phyloP scores from a whole-genome alignment of 2,329 filamentous ascomycete genomes.

The Xylaria sp. region DNA sequence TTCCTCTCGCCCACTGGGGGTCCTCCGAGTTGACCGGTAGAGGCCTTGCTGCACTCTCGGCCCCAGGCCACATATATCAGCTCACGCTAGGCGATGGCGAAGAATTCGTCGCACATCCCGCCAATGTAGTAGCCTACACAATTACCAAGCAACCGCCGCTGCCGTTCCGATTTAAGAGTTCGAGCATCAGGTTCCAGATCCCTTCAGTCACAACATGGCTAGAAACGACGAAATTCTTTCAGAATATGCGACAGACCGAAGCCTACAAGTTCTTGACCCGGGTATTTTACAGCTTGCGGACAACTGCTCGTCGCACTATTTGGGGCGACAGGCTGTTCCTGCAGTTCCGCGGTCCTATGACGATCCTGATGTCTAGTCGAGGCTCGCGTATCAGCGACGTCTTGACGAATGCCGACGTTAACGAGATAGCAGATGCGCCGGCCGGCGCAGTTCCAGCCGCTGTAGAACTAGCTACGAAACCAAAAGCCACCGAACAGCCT shows the following conservation, averaged over 20 bases:
- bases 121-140: slow-evolving; percentile 89
- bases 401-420: slow-evolving; percentile 77
- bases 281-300: slow-evolving; percentile 72
- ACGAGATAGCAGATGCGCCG: slow-evolving; percentile 85
- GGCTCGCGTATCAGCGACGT: slow-evolving; percentile 79
- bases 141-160: slow-evolving; percentile 74
- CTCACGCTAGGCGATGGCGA: slow-evolving; percentile 81
- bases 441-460: slow-evolving; percentile 71
- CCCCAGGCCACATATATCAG: slow-evolving; percentile 88
- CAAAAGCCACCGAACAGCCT: slow-evolving; percentile 40
- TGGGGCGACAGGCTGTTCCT: slow-evolving; percentile 95
- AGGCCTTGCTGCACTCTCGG: slow-evolving; percentile 82
- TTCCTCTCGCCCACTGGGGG: slow-evolving; percentile 89
- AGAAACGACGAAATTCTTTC: slow-evolving; percentile 74
- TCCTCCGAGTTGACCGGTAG: slow-evolving; percentile 86
- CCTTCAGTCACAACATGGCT: slow-evolving; percentile 71
- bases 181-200: slow-evolving; percentile 78
- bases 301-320: slow-evolving; percentile 78
- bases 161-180: slow-evolving; percentile 84
- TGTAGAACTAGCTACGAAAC: slow-evolving; percentile 53
- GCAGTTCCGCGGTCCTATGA: slow-evolving; percentile 85
- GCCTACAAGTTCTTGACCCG: slow-evolving; percentile 73
- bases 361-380: slow-evolving; percentile 87
- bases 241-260: slow-evolving; percentile 70
- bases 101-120: slow-evolving; percentile 88